Evolutionary conservation across 2,329 filamentous ascomycete species (phyloP), one percentile per base, ranked within the genome.

Genomic region (Elsinoe arachidis): DNA sequence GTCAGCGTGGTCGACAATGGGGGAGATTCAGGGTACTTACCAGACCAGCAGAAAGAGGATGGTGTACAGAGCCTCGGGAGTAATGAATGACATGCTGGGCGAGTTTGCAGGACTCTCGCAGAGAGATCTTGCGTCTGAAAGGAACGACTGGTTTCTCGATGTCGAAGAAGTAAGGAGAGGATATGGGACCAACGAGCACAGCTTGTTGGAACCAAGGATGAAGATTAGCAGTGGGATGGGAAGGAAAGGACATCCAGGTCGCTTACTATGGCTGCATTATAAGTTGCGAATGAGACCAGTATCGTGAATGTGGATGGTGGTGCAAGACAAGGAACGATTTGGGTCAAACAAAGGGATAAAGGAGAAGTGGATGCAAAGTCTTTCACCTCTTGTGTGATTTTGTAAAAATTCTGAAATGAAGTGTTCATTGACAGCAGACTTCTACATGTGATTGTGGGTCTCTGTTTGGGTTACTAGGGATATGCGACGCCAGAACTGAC

Each of bases 21-120:
- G 17, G n/a, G n/a, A 11, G 5, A 14, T 12, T 17, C 5, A 26
- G 26, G 23, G n/a, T 12, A 51, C 26, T 34, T 51, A 53, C 49
- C 49, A 53, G 33, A 53, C 12, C 19, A 53, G 33, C 49, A 39
- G 17, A 34, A 53, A 53, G 35, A 53, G n/a, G 34, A 53, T 39
- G 17, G 49, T 38, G 34, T 23, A 53, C 49, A 53, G 30, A 17
- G 33, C 17, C 49, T 39, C 34, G 3, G 49, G 33, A 15, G 49
- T 38, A 19, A 39, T 23, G 33, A 15, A n/a, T 17, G 7, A 11
- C 33, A 53, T 53, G 34, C 49, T 39, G 34, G 30, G 33, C n/a
- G 17, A 21, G 35, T 15, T 35, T 53, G 30, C 33, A 39, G 30
- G 49, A 15, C 49, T 53, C 49, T 39, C 49, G 15, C 49, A 53